phyloP scores from a whole-genome alignment of 140 eudicot genomes.

The Stevia rebaudiana region DNA sequence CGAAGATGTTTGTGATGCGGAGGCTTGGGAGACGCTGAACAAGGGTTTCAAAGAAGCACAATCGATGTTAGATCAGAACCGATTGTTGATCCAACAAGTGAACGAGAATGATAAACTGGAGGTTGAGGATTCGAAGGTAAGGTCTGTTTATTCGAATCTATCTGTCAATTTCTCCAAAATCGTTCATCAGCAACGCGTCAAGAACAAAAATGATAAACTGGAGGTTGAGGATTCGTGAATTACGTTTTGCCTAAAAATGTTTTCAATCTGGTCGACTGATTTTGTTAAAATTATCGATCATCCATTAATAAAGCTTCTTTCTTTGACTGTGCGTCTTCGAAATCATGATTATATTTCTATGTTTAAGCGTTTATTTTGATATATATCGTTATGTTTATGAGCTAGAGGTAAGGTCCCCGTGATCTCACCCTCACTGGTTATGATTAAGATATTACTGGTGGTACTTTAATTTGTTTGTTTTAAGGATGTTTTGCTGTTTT shows the following conservation, averaged over 20 bases:
- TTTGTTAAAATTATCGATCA: slow-evolving; percentile 18
- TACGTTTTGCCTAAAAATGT: slow-evolving; percentile 12
- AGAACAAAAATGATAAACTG: slow-evolving; percentile 22
- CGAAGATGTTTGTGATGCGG: slow-evolving; percentile 35
- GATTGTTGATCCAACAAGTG: slow-evolving; percentile 56
- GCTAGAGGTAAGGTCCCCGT: no score
- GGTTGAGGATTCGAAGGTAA: slow-evolving; percentile 50
- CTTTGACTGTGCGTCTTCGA: no score
- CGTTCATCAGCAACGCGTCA: slow-evolving; percentile 37
- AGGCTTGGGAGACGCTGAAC: slow-evolving; percentile 58
- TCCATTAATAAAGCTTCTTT: slow-evolving; percentile 12
- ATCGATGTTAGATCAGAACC: slow-evolving; percentile 50
- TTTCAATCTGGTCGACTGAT: slow-evolving; percentile 6
- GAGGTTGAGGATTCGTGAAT: slow-evolving; percentile 21
- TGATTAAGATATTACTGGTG: no score
- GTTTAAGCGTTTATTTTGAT: no score
- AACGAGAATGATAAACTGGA: slow-evolving; percentile 57
- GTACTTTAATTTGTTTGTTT: no score
- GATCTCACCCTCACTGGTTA: no score
- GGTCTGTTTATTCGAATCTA: slow-evolving; percentile 47
- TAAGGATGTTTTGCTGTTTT: slow-evolving; percentile 5
- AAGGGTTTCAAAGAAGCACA: slow-evolving; percentile 47
- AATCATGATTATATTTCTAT: no score
- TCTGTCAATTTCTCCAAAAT: slow-evolving; percentile 34
- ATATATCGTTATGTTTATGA: no score